Evolutionary conservation across 805 yeast species (phyloP).

Genomic region (Candida ipomoeae): DNA sequence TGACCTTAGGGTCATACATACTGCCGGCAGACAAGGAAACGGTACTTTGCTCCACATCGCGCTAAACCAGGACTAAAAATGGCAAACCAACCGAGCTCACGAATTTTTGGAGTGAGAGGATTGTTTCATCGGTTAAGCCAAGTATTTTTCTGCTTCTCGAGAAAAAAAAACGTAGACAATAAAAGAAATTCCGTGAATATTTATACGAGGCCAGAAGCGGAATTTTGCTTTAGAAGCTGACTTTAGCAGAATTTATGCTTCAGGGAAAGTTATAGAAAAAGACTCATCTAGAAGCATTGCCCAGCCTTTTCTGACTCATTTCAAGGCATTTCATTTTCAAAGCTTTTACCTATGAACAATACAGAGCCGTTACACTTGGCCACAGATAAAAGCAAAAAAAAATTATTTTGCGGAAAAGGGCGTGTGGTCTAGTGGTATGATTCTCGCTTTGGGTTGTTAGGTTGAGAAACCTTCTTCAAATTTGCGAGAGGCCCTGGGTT

Average conservation of each 20-base stretch:
- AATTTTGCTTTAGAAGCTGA: no score
- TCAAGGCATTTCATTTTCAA: not conserved
- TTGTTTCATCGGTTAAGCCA: no score
- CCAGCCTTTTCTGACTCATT: no score
- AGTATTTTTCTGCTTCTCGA: no score
- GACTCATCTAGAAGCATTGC: no score
- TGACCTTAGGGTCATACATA: not conserved
- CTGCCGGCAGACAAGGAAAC: not conserved
- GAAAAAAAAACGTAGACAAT: no score
- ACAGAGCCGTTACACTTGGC: not conserved
- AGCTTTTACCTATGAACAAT: not conserved
- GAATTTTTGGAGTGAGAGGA: not conserved
- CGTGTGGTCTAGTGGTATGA: slow-evolving; percentile 21
- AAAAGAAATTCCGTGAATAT: no score
- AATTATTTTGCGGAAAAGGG: slow-evolving; percentile 1
- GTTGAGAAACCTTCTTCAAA: slow-evolving; percentile 4
- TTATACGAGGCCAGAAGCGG: no score
- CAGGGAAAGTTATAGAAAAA: no score
- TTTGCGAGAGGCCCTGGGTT: slow-evolving; percentile 61
- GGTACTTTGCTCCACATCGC: not conserved
- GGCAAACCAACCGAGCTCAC: not conserved
- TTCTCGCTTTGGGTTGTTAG: slow-evolving; percentile 15
- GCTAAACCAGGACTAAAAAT: not conserved
- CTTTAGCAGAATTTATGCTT: no score
- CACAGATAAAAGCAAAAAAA: not conserved